Evolutionary conservation across 2,329 filamentous ascomycete genomes (phyloP), one percentile per base, ranked within the genome.

Genomic region (Phialemoniopsis sp.): DNA sequence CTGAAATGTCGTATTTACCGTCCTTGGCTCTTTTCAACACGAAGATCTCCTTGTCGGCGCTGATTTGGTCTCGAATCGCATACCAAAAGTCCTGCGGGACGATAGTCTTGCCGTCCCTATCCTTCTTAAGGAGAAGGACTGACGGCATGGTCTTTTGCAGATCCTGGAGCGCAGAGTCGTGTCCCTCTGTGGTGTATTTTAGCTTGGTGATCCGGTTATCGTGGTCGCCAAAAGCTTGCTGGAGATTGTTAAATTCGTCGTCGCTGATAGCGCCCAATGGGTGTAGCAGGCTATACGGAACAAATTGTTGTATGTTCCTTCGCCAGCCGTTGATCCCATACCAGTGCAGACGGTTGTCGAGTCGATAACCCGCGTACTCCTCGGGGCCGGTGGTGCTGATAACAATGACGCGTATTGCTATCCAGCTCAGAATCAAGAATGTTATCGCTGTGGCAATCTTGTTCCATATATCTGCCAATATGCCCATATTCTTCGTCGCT

Each of bases 51-150:
- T 62, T 62, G 32, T 77, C 74, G 2, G 63, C 56, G 15, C 62
- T 62, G 35, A 85, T 72, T 41, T 73, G 67, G 38, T 74, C 71
- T 17, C 69, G 66, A 8, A 89, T 56, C 0, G 82, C 83, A 40
- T 77, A 67, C 75, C 79, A 89, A 43, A 89, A 85, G 3, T 79
- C 71, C 17, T 76, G 67, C 0, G 74, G 63, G 13, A 87, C 73
- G 16, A 73, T 60, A 0, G 66, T 58, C 9, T 72, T 67, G 13
- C 80, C 82, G 21, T 74, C 57, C 28, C 63, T 57, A 41, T 72
- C 63, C 8, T 69, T 66, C 13, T 72, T 66, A 46, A 85, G 70
- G 43, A 76, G 72, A 5, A 87, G 63, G 9, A 73, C 49, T 12
- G 72, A 66, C 0, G 84, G 83, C 4, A 87, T 57, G 4, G 73